Conservation (phyloP, 2,329 filamentous ascomycete species). For the Aschersonia sp. region DNA sequence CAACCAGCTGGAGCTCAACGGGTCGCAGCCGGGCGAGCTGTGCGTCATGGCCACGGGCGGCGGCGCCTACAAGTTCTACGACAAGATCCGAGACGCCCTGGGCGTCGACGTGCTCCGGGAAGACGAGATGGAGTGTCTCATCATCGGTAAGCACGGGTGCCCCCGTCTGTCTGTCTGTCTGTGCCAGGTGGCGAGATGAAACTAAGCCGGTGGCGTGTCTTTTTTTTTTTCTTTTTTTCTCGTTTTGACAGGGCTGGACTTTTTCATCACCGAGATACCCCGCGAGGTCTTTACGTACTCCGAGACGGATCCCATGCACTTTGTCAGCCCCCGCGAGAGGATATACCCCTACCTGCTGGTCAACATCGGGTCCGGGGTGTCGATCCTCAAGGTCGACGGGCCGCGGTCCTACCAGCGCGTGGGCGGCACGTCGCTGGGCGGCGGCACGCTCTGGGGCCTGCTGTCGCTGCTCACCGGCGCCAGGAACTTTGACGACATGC, state of each 20-base stretch:
- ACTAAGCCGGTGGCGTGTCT: too few relatives aligned
- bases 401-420: slow-evolving; percentile 79
- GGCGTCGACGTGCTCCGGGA: slow-evolving; percentile 81
- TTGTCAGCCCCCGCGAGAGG: slow-evolving; percentile 59
- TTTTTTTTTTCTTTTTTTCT: too few relatives aligned
- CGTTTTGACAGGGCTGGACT: slow-evolving; percentile 59
- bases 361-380: slow-evolving; percentile 94
- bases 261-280: slow-evolving; percentile 97
- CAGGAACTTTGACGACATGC: slow-evolving; percentile 93
- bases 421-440: slow-evolving; percentile 85
- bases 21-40: slow-evolving; percentile 54
- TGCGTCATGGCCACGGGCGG: slow-evolving; percentile 94
- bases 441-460: slow-evolving; percentile 94
- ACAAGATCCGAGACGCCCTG: slow-evolving; percentile 69
- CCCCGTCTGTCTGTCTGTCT: neutral
- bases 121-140: slow-evolving; percentile 98
- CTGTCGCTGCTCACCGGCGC: slow-evolving; percentile 87
- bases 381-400: slow-evolving; percentile 91
- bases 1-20: slow-evolving; percentile 66
- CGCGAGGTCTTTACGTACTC: slow-evolving; percentile 95
- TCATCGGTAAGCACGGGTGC: slow-evolving; percentile 52
- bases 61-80: slow-evolving; percentile 93
- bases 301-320: slow-evolving; percentile 81
- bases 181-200: neutral
- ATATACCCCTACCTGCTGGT: slow-evolving; percentile 96